Evolutionary conservation across 192 early-diverging fungal genomes (phyloP), one percentile per base, ranked within the genome.

Genomic region (Blastocladiella britannica): DNA sequence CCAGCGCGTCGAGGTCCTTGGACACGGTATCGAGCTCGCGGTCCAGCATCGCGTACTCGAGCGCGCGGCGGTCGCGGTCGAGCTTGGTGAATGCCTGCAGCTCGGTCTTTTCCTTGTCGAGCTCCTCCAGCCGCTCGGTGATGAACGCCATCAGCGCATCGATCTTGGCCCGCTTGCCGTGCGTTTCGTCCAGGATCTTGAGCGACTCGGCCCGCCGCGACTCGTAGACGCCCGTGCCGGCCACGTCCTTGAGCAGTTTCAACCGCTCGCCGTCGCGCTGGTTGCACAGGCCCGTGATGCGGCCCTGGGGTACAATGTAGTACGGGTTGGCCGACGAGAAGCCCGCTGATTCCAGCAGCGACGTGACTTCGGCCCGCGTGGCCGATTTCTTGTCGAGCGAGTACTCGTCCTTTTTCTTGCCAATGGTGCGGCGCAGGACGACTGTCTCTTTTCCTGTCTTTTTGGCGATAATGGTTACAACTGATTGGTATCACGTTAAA

Each of bases 291-390:
- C 85, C 82, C 20, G 82, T 93, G 52, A 98, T 82, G 25, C 2
- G 75, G 29, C 94, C 94, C 70, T 98, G 94, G 2, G 94, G 94
- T 25, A 98, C 92, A 72, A 98, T 93, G 58, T 94, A 96, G 69
- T 94, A 98, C 12, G 94, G 94, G 65, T 98, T 98, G 24, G 94
- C 86, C 52, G 85, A 70, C 15, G 92, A 94, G 60, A 98, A 94
- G 4, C 94, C 94, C 25, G 91, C 91, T 64, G 81, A 86, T 68
- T 98, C 94, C 25, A 98, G 67, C 59, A 98, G 71, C 60, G 84
- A 94, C 78, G 85, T 79, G 2, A 98, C 89, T 60, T 95, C 94
- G 28, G 76, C 62, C 69, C 91, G 91, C 47, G 85, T 88, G 7
- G 85, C 82, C 65, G 76, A 85, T 67, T 94, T 96, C 55, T 81